phyloP scores from a whole-genome alignment of 768 basidiomycete genomes.

The Lactifluus volemus region DNA sequence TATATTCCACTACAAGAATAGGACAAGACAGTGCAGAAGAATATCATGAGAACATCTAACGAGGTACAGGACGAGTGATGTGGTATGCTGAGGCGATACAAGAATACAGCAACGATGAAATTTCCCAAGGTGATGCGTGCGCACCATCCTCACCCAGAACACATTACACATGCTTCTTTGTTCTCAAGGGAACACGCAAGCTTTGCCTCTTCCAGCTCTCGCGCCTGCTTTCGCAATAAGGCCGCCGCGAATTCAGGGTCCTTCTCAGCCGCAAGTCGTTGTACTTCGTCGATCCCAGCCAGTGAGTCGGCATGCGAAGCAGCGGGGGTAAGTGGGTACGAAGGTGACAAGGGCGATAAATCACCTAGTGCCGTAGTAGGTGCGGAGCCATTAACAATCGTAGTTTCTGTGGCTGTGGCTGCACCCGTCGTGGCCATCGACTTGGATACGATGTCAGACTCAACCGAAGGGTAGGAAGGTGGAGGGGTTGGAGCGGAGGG shows the following conservation, averaged over 20 bases:
- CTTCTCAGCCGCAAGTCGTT: conserved; percentile 44
- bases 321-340: conserved; percentile 20
- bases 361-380: conserved; percentile 20
- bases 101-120: neutral
- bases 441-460: neutral
- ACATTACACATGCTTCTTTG: conserved; percentile 88
- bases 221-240: conserved; percentile 55
- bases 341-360: conserved; percentile 25
- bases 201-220: conserved; percentile 75
- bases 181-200: conserved; percentile 83
- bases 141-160: conserved; percentile 50
- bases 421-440: neutral
- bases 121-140: neutral
- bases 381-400: neutral
- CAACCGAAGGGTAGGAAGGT: neutral
- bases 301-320: conserved; percentile 23
- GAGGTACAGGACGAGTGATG: neutral
- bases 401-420: neutral
- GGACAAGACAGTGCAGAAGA: neutral
- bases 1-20: neutral
- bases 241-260: conserved; percentile 78
- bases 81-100: neutral
- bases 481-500: neutral
- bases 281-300: conserved; percentile 39
- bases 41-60: neutral